phyloP scores from a whole-genome alignment of 2,329 filamentous ascomycete genomes.

The Claviceps digitariae region DNA sequence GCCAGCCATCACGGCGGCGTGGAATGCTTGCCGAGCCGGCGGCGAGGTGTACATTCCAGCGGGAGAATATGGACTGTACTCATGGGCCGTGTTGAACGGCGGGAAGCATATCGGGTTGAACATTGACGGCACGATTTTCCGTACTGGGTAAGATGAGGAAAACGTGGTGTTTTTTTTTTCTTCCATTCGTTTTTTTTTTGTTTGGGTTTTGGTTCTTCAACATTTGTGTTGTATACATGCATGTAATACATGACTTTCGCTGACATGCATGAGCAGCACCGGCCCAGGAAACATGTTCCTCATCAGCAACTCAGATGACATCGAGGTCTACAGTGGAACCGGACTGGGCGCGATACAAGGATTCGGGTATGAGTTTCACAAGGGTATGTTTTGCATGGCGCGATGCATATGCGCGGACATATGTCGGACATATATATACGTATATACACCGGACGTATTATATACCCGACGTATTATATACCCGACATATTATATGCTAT shows the following conservation, averaged over 20 bases:
- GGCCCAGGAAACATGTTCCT: not conserved
- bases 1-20: not conserved
- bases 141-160: not conserved
- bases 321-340: not conserved
- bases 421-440: not conserved
- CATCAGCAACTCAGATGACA: not conserved
- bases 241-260: too few relatives aligned
- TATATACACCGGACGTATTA: too few relatives aligned
- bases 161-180: not conserved
- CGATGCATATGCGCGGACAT: too few relatives aligned
- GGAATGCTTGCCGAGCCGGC: not conserved
- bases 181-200: not conserved
- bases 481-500: too few relatives aligned
- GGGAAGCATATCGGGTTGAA: not conserved
- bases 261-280: not conserved
- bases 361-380: not conserved
- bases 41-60: not conserved
- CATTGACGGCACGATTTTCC: not conserved
- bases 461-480: too few relatives aligned
- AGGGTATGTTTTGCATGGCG: not conserved
- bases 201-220: too few relatives aligned
- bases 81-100: not conserved
- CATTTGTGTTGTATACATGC: too few relatives aligned
- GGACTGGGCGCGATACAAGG: slow-evolving; percentile 1
- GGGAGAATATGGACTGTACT: not conserved